Evolutionary conservation across 177 flowering plant species (phyloP).

Genomic region (Vitis hybrid): DNA sequence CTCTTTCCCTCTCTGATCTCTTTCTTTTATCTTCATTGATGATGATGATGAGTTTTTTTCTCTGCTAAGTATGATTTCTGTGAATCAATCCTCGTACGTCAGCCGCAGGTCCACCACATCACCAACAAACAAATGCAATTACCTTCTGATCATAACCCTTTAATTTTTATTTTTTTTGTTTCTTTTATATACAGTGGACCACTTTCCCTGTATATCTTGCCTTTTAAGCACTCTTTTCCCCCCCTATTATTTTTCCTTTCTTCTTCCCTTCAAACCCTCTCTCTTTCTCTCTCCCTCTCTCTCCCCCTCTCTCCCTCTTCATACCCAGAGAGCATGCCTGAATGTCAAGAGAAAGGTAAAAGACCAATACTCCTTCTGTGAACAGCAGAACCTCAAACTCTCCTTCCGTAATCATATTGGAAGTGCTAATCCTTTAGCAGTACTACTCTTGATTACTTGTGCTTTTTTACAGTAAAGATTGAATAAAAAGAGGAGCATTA

Average conservation of each 20-base stretch:
- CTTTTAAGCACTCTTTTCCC: constrained; percentile 28
- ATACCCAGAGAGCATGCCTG: constrained; percentile 59
- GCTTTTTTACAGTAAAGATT: too few species aligned
- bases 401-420: not conserved
- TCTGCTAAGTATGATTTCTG: not conserved
- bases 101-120: constrained; percentile 4
- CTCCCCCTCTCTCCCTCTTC: constrained; percentile 29
- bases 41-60: not conserved
- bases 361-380: too few species aligned
- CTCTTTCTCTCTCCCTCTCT: constrained; percentile 23
- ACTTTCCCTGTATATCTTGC: constrained; percentile 32
- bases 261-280: constrained; percentile 16
- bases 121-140: constrained; percentile 13
- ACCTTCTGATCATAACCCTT: constrained; percentile 5
- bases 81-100: constrained; percentile 17
- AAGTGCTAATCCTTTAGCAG: too few species aligned
- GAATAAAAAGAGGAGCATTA: too few species aligned
- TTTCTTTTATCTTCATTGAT: constrained; percentile 10
- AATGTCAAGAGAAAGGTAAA: constrained; percentile 86
- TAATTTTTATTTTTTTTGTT: constrained; percentile 13
- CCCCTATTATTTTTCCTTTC: constrained; percentile 14
- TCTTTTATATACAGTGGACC: constrained; percentile 22
- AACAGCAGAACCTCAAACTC: constrained; percentile 1
- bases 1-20: constrained; percentile 15
- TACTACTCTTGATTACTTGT: too few species aligned